These are phyloP conservation scores for Pisolithus albus DNA, from an alignment of 768 basidiomycete genomes.

Conservation along the genomic window DNA sequence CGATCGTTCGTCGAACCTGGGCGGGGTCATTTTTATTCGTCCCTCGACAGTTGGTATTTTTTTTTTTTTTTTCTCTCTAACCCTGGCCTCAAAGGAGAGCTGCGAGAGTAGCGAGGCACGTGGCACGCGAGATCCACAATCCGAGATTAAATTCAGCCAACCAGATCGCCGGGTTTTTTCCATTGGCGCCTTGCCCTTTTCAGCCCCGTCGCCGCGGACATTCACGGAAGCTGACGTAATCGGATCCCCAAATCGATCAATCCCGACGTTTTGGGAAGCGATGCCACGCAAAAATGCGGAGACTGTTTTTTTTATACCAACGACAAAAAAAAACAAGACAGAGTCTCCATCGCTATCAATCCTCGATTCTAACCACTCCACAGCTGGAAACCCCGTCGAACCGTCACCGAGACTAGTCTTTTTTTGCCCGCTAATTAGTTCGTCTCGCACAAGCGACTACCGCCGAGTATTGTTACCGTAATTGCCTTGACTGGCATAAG, in stretches of 20 bases:
- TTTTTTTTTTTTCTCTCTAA: not conserved
- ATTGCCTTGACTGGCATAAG: too few species aligned
- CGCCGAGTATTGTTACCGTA: too few species aligned
- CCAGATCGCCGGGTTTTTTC: not conserved
- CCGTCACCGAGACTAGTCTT: too few species aligned
- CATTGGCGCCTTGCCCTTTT: not conserved
- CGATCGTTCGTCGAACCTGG: not conserved
- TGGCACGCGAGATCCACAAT: constrained; percentile 7
- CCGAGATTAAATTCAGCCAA: not conserved
- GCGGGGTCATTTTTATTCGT: constrained; percentile 18
- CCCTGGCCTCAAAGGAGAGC: not conserved
- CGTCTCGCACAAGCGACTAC: too few species aligned
- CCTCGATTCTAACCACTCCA: too few species aligned
- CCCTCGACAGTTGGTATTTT: not conserved
- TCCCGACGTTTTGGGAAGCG: not conserved
- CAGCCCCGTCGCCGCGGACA: not conserved
- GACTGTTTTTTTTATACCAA: too few species aligned
- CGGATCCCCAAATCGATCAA: constrained; percentile 5
- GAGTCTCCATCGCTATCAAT: too few species aligned
- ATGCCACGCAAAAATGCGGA: not conserved
- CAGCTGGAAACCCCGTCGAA: too few species aligned
- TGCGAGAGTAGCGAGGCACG: constrained; percentile 2
- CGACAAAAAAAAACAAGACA: too few species aligned
- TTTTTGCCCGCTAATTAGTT: too few species aligned
- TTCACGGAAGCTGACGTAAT: constrained; percentile 12